Conservation (phyloP, 441 rosid species). For the Pelargonium australe region DNA sequence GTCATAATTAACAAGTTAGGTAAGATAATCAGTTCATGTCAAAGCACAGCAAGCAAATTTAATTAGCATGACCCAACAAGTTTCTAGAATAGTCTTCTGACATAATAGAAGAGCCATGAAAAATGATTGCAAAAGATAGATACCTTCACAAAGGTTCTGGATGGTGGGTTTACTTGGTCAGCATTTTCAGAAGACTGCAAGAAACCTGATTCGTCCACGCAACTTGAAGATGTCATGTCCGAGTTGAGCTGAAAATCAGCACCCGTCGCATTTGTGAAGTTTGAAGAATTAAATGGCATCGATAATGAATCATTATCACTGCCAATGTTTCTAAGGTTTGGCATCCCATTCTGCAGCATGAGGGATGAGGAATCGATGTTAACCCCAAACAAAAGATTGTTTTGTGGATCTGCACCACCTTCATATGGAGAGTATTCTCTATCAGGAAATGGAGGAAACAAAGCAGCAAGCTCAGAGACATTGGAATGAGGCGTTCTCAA, state of each 20-base stretch:
- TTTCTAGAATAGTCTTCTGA: no score
- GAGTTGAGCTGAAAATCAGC: slow-evolving; percentile 69
- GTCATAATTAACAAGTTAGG: no score
- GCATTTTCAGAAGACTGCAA: slow-evolving; percentile 70
- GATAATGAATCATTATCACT: slow-evolving; percentile 59
- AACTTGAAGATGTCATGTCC: slow-evolving; percentile 64
- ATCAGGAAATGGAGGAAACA: slow-evolving; percentile 97
- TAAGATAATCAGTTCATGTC: no score
- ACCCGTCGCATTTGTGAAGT: slow-evolving; percentile 45
- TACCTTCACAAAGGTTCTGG: slow-evolving; percentile 91
- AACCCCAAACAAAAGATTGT: slow-evolving; percentile 86
- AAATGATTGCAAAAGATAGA: background rate
- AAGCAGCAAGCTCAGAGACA: slow-evolving; percentile 48
- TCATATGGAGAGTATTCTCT: slow-evolving; percentile 78
- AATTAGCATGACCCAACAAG: background rate
- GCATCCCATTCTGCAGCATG: slow-evolving; percentile 70
- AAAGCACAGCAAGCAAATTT: background rate
- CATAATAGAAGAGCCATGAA: background rate
- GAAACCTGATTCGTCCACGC: slow-evolving; percentile 79
- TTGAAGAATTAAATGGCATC: slow-evolving; percentile 55
- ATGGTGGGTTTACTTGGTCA: slow-evolving; percentile 57
- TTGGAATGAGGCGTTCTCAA: slow-evolving; percentile 56
- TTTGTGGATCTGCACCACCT: slow-evolving; percentile 68
- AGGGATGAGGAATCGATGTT: slow-evolving; percentile 85
- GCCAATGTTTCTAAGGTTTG: slow-evolving; percentile 73